Evolutionary conservation across 305 asterid genomes (phyloP).

Genomic region (Solanum hybrid): DNA sequence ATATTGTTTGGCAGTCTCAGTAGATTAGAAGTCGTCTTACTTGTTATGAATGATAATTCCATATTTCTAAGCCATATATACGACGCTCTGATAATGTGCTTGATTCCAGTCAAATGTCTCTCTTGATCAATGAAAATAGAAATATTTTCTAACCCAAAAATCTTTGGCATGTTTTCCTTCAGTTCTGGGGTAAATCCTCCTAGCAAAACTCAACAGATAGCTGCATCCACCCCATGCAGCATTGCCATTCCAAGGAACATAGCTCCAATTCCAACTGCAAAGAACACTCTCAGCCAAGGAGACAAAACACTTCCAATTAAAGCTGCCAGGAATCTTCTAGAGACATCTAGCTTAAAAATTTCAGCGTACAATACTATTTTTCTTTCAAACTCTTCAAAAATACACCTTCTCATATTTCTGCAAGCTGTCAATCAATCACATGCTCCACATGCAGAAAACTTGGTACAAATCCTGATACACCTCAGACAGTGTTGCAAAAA

Average conservation of each 20-base stretch:
- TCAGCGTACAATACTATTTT: constrained; percentile 30
- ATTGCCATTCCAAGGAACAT: constrained; percentile 20
- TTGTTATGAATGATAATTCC: not conserved
- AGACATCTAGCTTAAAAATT: constrained; percentile 32
- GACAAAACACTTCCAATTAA: constrained; percentile 27
- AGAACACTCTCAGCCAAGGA: constrained; percentile 17
- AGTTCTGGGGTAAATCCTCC: constrained; percentile 24
- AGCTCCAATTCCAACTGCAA: constrained; percentile 25
- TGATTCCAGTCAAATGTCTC: not conserved
- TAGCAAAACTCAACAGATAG: constrained; percentile 30
- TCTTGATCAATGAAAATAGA: not conserved
- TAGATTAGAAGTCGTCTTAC: not conserved
- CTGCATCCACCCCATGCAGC: constrained; percentile 24
- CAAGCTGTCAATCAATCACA: constrained; percentile 3
- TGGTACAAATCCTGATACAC: constrained; percentile 34
- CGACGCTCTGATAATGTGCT: not conserved
- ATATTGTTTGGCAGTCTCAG: not conserved
- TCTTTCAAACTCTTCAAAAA: constrained; percentile 3
- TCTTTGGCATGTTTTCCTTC: constrained; percentile 18
- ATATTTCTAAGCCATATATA: not conserved
- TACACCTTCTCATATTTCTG: constrained; percentile 13
- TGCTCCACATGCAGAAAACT: constrained; percentile 19
- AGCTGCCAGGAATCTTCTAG: constrained; percentile 28
- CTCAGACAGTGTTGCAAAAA: constrained; percentile 26
- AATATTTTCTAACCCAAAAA: constrained; percentile 7